Evolutionary conservation across 2,329 filamentous ascomycete species (phyloP).

Genomic region (Pezicula neosporulosa): DNA sequence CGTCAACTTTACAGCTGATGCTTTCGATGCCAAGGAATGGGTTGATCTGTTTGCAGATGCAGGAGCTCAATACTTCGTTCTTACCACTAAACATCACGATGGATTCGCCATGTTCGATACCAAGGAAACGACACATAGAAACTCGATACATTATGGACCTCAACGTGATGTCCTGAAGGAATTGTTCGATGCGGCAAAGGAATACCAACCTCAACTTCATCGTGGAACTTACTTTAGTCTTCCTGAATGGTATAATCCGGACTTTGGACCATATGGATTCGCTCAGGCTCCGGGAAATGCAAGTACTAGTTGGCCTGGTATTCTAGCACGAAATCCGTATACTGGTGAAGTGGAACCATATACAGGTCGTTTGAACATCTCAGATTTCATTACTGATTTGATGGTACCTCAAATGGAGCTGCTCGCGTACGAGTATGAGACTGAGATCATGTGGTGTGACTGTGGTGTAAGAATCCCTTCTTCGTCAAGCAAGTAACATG

Average conservation of each 20-base stretch:
- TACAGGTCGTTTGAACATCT: constrained; percentile 34
- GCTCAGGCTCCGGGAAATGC: constrained; percentile 25
- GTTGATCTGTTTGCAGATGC: constrained; percentile 49
- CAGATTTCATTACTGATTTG: constrained; percentile 39
- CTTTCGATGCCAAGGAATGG: constrained; percentile 49
- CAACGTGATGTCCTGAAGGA: constrained; percentile 37
- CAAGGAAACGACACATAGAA: constrained; percentile 34
- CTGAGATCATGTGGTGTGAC: constrained; percentile 49
- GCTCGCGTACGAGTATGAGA: constrained; percentile 38
- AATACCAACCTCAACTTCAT: constrained; percentile 37
- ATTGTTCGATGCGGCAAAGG: constrained; percentile 38
- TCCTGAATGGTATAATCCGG: constrained; percentile 47
- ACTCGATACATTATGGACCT: constrained; percentile 37
- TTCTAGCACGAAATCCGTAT: constrained; percentile 39
- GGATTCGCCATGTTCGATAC: constrained; percentile 43
- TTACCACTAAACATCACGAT: constrained; percentile 45
- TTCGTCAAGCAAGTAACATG: neutral
- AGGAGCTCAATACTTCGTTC: constrained; percentile 45
- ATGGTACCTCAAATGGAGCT: constrained; percentile 44
- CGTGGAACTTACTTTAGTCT: constrained; percentile 46
- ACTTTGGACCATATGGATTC: constrained; percentile 41
- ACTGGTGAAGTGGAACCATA: constrained; percentile 38
- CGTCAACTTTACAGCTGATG: constrained; percentile 45
- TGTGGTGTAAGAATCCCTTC: constrained; percentile 10
- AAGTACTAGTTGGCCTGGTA: constrained; percentile 34